phyloP scores from a whole-genome alignment of 2,329 filamentous ascomycete species.

The Neurospora sp. region DNA sequence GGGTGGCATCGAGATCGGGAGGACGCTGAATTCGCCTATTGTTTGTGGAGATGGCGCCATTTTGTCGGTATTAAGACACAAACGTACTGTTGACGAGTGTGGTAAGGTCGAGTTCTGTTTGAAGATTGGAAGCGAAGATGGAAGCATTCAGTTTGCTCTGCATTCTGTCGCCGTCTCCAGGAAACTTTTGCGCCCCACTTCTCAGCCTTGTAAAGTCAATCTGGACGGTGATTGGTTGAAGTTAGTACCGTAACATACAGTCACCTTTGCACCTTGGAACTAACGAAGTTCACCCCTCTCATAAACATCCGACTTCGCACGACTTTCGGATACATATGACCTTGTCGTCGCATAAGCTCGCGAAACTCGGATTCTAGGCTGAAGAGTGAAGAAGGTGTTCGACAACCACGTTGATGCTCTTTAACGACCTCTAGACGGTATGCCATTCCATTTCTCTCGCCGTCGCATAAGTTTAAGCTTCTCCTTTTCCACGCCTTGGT shows the following conservation, averaged over 20 bases:
- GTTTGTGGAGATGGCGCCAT: conserved; percentile 32
- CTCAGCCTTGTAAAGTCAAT: background rate
- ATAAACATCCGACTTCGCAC: too few species aligned
- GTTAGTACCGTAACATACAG: background rate
- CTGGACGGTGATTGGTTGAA: background rate
- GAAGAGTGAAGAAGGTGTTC: background rate
- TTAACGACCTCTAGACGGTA: background rate
- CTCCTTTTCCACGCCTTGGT: background rate
- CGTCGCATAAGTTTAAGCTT: background rate
- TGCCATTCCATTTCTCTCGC: background rate
- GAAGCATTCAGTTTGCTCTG: background rate
- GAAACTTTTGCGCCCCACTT: conserved; percentile 14
- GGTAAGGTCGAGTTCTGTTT: background rate
- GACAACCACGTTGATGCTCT: background rate
- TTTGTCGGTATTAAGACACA: conserved; percentile 2
- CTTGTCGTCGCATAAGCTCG: too few species aligned
- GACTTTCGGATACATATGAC: too few species aligned
- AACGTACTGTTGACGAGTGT: background rate
- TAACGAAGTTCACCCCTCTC: background rate
- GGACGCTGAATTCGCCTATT: conserved; percentile 53
- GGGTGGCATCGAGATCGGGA: conserved; percentile 58
- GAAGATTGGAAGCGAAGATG: background rate
- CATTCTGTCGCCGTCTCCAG: background rate
- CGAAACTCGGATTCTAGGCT: too few species aligned
- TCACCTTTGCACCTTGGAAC: background rate